These are phyloP conservation scores for Naganishia cerealis DNA, from an alignment of 1,284 basidiomycete genomes.

Conservation along the genomic window DNA sequence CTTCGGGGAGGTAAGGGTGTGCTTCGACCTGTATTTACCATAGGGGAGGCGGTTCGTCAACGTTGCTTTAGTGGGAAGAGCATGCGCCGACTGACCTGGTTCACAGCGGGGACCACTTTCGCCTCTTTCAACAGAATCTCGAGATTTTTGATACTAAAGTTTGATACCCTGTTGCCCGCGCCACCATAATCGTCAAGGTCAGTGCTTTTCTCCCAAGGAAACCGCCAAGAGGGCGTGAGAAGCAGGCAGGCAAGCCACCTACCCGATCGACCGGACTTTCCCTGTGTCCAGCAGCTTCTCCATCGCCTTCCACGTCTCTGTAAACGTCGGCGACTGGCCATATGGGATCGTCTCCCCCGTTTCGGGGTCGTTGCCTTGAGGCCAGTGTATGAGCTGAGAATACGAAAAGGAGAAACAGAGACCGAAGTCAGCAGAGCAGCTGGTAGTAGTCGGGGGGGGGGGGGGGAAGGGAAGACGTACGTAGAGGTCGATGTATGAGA, in stretches of 20 bases:
- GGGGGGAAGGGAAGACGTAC: constrained; percentile 7
- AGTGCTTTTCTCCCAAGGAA: background rate
- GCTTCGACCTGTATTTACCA: constrained; percentile 29
- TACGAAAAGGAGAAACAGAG: background rate
- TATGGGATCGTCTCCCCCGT: constrained; percentile 20
- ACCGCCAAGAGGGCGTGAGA: too few relatives aligned
- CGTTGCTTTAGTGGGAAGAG: background rate
- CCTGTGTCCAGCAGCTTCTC: constrained; percentile 29
- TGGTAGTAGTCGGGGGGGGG: background rate
- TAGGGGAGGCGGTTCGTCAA: background rate
- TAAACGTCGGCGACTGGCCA: constrained; percentile 27
- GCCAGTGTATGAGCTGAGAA: constrained; percentile 34
- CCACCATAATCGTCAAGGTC: background rate
- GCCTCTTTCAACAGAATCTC: constrained; percentile 62
- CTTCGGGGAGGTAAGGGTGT: constrained; percentile 34
- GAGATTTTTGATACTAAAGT: constrained; percentile 66
- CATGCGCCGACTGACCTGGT: constrained; percentile 59
- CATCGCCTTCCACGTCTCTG: constrained; percentile 34
- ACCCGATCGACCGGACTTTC: constrained; percentile 34
- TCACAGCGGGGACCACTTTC: constrained; percentile 69
- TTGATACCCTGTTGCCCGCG: constrained; percentile 60
- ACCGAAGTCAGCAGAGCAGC: background rate
- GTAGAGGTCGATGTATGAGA: constrained; percentile 34
- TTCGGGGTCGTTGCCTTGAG: constrained; percentile 28
- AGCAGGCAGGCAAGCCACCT: background rate